Evolutionary conservation across 2,329 filamentous ascomycete genomes (phyloP), one percentile per base, ranked within the genome.

Genomic region (Verticillium isaacii): DNA sequence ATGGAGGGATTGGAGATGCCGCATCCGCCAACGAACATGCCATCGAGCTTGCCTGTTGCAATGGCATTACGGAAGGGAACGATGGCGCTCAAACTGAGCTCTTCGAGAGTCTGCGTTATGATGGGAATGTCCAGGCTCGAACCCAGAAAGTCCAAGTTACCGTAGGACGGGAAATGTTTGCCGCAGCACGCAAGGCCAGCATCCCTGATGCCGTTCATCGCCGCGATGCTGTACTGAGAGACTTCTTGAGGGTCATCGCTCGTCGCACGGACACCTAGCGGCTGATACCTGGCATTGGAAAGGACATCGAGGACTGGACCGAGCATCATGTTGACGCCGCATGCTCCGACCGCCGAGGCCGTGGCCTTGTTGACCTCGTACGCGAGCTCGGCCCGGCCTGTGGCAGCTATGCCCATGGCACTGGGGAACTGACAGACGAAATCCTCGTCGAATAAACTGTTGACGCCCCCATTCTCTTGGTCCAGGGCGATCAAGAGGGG

Each of bases 401-500:
- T 93, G 25, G 95, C 95, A n/a, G 94, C 93, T 64, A 97, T 84
- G 14, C 93, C 94, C 94, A 99, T 98, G 65, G 94, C 91, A 71
- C 93, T 97, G 9, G 95, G 95, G 68, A 97, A 99, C 73, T 98
- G 95, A 67, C 92, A 93, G 68, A 98, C 94, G 73, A 93, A 95
- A 70, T 95, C 92, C 68, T 97, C 93, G 73, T 98, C 94, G 71
- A 96, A 97, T 2, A 98, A 84, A 76, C 92, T 97, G 78, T 97
- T 98, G 74, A 97, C 94, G 3, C 94, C 93, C 66, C 95, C 95
- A 86, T 99, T 98, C 75, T 99, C 95, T 73, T 99, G 95, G 72
- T 98, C 95, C 41, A 98, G 80, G 45, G 91, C 93, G 68, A 99
- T 97, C 60, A 96, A 82, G 19, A 99, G 79, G 2, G 95, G 95